Evolutionary conservation across 345 rosid genomes (phyloP), one percentile per base, ranked within the genome.

Genomic region (Camelina laxa): DNA sequence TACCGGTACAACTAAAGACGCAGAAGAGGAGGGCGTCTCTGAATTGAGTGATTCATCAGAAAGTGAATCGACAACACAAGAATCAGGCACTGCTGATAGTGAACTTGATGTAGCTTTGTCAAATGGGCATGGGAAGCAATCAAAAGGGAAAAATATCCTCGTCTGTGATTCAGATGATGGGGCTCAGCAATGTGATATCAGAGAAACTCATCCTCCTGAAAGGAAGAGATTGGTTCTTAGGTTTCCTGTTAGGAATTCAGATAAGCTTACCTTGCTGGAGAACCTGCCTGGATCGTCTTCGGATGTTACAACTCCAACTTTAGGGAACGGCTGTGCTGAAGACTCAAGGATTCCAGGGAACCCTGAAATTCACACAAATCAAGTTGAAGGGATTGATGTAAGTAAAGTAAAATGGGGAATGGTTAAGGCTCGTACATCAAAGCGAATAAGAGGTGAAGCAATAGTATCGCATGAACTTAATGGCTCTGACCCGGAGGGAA

Each of bases 381-480:
- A 83, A 65, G 73, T 74, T 13, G 77, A 80, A 61, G 85, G 85
- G 61, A 80, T 66, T 77, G 83, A 64, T 67, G 80, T 79, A 79
- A 87, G 85, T 64, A 80, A 86, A 68, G 82, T 92, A 68, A 89
- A 75, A 76, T 96, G 99, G 99, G 99, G 96, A 81, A 89, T 84
- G 50, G 91, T 78, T 67, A 96, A 75, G 86, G 87, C 87, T 47
- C 97, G 99, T 54, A 83, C 91, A 47, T 72, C 86, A 35, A 92
- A 91, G 82, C 91, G 90, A 60, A 84, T 66, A 65, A 89, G 85
- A 82, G 72, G 88, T 70, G 89, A 89, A 83, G 74, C 82, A 9
- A 17, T 63, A 57, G 72, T 84, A 62, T 74, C 58, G 20, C 84
- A 76, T 72, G 71, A 78, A 41, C 63, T 54, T 77, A 60, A 75